Evolutionary conservation across 495 filamentous ascomycete genomes (phyloP).

Genomic region (Parathielavia appendiculata): DNA sequence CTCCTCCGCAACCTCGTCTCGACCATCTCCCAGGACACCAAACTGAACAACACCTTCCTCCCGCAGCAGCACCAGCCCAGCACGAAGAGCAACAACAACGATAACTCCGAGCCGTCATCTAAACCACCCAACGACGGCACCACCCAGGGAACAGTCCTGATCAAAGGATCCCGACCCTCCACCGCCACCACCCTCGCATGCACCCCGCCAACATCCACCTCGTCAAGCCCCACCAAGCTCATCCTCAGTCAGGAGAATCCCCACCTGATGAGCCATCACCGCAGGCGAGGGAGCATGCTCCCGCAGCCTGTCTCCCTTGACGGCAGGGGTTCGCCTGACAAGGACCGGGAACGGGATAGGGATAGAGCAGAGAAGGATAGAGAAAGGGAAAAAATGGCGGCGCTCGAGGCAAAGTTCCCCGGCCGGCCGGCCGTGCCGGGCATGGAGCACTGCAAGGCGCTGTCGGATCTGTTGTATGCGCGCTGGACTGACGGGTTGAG

Average conservation of each 20-base stretch:
- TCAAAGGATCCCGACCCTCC: constrained; percentile 32
- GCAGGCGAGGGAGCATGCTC: constrained; percentile 56
- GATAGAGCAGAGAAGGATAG: constrained; percentile 21
- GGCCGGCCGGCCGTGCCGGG: constrained; percentile 54
- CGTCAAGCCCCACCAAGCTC: constrained; percentile 49
- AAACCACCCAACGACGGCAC: constrained; percentile 23
- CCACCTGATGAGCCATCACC: constrained; percentile 70
- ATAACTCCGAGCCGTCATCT: background rate
- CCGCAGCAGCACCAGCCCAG: background rate
- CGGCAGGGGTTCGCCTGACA: constrained; percentile 13
- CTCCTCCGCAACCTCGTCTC: constrained; percentile 64
- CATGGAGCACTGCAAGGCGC: constrained; percentile 85
- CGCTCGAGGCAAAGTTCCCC: constrained; percentile 44
- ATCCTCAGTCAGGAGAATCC: constrained; percentile 78
- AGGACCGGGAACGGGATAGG: background rate
- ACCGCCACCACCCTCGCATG: constrained; percentile 27
- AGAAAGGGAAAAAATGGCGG: constrained; percentile 42
- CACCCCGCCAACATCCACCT: constrained; percentile 29
- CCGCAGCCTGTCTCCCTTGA: background rate
- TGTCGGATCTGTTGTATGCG: constrained; percentile 84
- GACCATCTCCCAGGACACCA: constrained; percentile 39
- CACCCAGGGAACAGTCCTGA: constrained; percentile 43
- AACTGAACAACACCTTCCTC: constrained; percentile 37
- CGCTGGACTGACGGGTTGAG: constrained; percentile 85
- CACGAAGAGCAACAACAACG: background rate